Percentiles rank a stretch among this genome's conserved stretches.
Conservation (phyloP, 345 rosid species). For the Euclidium syriacum region DNA sequence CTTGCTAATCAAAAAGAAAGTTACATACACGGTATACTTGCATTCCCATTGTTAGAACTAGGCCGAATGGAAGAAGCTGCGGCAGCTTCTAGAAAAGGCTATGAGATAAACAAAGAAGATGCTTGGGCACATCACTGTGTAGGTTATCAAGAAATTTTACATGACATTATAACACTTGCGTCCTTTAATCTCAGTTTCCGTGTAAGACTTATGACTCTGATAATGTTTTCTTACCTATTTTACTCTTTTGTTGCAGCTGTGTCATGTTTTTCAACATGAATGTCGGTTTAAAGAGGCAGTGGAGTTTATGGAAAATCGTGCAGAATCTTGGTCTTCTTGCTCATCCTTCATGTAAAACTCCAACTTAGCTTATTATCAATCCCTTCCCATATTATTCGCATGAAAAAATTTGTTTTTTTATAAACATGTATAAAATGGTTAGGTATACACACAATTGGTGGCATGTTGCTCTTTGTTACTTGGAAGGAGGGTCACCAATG, state of each 20-base stretch:
- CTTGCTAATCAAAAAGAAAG: constrained; percentile 58
- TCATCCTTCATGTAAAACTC: constrained; percentile 68
- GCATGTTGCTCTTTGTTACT: constrained; percentile 91
- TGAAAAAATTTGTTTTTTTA: background rate
- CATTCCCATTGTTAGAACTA: constrained; percentile 78
- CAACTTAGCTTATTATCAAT: background rate
- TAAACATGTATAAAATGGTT: background rate
- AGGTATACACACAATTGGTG: constrained; percentile 98
- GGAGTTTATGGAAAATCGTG: constrained; percentile 67
- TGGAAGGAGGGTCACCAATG: constrained; percentile 78
- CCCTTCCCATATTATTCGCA: background rate
- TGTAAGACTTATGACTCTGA: background rate
- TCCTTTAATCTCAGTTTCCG: background rate
- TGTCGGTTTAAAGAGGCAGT: constrained; percentile 84
- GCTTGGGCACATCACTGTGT: constrained; percentile 89
- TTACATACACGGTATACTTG: constrained; percentile 78
- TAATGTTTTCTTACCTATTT: background rate
- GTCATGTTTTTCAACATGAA: constrained; percentile 80
- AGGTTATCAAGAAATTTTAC: constrained; percentile 28
- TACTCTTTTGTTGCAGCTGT: constrained; percentile 46
- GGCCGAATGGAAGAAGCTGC: constrained; percentile 79
- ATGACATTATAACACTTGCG: background rate
- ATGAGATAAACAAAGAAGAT: constrained; percentile 64
- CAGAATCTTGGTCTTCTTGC: constrained; percentile 60
- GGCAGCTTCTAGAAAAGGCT: constrained; percentile 70